Percentiles rank a stretch among this genome's conserved stretches.
These are phyloP conservation scores for Gloeopeniophorella convolvens DNA, from an alignment of 768 basidiomycete genomes.

Conservation along the genomic window DNA sequence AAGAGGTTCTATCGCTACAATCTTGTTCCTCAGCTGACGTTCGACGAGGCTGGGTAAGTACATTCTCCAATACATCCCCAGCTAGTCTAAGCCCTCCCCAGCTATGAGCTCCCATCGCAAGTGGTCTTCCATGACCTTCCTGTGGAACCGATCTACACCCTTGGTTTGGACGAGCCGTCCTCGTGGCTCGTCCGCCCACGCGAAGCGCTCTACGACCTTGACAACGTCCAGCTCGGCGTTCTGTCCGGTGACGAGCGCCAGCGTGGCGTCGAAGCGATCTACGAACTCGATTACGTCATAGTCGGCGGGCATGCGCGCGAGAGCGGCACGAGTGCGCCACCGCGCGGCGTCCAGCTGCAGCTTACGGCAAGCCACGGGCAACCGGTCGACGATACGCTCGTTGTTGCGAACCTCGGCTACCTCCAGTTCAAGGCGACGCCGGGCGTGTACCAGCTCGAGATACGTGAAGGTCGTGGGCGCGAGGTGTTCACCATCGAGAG, in stretches of 20 bases:
- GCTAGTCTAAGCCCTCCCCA: conserved; percentile 23
- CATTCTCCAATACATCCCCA: neutral
- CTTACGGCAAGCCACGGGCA: conserved; percentile 42
- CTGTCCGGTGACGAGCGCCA: conserved; percentile 49
- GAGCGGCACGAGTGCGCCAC: conserved; percentile 50
- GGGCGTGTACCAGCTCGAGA: conserved; percentile 77
- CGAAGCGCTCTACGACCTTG: conserved; percentile 85
- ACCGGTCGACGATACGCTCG: conserved; percentile 76
- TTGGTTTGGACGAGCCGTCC: conserved; percentile 86
- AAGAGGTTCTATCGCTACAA: conserved; percentile 91
- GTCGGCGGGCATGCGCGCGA: conserved; percentile 95
- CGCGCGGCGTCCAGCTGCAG: conserved; percentile 88
- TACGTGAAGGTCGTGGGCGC: conserved; percentile 73
- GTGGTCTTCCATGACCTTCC: conserved; percentile 71
- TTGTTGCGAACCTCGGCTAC: conserved; percentile 94
- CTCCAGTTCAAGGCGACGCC: conserved; percentile 93
- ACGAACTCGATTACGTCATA: conserved; percentile 85
- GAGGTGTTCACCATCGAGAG: conserved; percentile 81
- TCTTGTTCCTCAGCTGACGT: conserved; percentile 47
- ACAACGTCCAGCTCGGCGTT: conserved; percentile 83
- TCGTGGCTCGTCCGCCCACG: conserved; percentile 93
- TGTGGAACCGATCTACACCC: conserved; percentile 82
- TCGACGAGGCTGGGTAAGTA: conserved; percentile 66
- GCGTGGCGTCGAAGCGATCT: conserved; percentile 63
- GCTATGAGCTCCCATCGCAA: conserved; percentile 50